phyloP scores from a whole-genome alignment of 257 asterid genomes.

The Solanum pimpinellifolium region DNA sequence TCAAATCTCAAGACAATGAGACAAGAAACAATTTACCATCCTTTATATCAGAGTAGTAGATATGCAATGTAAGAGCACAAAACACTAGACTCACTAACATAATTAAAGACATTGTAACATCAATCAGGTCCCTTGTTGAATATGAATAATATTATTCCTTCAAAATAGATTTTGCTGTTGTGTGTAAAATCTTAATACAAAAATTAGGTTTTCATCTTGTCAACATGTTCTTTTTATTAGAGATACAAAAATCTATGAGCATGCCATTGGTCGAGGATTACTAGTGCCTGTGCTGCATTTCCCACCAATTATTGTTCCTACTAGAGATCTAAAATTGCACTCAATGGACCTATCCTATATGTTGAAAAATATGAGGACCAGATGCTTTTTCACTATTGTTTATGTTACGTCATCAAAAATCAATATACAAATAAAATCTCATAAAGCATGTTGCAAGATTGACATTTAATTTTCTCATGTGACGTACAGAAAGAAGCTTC shows the following conservation, averaged over 20 bases:
- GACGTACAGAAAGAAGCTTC: background rate
- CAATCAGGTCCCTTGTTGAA: background rate
- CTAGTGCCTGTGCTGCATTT: background rate
- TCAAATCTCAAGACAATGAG: background rate
- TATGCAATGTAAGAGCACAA: background rate
- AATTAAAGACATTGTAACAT: background rate
- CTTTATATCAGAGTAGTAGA: background rate
- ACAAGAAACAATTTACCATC: background rate
- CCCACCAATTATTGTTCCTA: background rate
- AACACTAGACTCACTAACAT: background rate
- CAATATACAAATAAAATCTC: background rate
- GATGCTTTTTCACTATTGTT: background rate
- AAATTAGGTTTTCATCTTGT: background rate
- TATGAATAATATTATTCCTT: background rate
- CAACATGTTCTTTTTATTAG: background rate
- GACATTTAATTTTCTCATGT: background rate
- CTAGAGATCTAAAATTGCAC: background rate
- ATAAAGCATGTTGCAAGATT: background rate
- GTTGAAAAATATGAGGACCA: background rate
- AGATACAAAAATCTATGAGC: background rate
- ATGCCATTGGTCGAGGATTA: background rate
- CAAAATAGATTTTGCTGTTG: background rate
- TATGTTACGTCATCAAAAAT: background rate
- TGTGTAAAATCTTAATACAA: background rate
- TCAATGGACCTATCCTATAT: background rate